These are phyloP conservation scores for Cymodocea nodosa DNA, from an alignment of 116 monocot species.

Conservation along the genomic window DNA sequence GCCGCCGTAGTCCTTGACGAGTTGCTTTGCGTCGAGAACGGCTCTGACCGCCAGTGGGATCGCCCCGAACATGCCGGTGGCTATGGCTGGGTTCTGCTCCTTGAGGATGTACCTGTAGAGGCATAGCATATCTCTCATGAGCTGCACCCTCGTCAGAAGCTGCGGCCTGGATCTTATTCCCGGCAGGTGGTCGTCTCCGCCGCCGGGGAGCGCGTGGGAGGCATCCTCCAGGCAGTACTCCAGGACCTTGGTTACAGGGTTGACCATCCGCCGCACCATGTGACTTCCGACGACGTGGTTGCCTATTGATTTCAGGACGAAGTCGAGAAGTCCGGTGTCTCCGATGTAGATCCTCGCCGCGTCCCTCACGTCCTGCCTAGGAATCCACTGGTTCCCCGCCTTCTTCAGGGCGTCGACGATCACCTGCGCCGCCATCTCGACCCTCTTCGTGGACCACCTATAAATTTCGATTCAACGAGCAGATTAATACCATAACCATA, in stretches of 20 bases:
- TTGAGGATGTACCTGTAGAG: conserved; percentile 53
- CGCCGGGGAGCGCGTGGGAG: conserved; percentile 6
- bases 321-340: conserved; percentile 87
- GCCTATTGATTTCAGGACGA: conserved; percentile 81
- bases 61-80: conserved; percentile 19
- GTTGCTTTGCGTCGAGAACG: conserved; percentile 61
- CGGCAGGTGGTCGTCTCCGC: background rate
- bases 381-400: conserved; percentile 46
- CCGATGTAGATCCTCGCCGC: conserved; percentile 70
- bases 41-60: conserved; percentile 42
- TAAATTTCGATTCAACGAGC: too few species aligned
- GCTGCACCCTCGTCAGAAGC: conserved; percentile 36
- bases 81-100: conserved; percentile 11
- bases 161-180: conserved; percentile 1
- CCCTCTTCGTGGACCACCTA: conserved; percentile 71
- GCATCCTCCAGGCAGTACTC: conserved; percentile 81
- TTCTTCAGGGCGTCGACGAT: conserved; percentile 60
- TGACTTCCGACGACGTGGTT: conserved; percentile 74
- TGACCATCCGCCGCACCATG: conserved; percentile 67
- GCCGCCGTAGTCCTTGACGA: conserved; percentile 46
- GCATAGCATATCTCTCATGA: conserved; percentile 47
- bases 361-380: conserved; percentile 82
- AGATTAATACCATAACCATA: too few species aligned
- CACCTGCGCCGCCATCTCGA: conserved; percentile 83
- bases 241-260: conserved; percentile 85